These are phyloP conservation scores for Gremmenia infestans DNA, from an alignment of 2,329 filamentous ascomycete species.

Conservation along the genomic window DNA sequence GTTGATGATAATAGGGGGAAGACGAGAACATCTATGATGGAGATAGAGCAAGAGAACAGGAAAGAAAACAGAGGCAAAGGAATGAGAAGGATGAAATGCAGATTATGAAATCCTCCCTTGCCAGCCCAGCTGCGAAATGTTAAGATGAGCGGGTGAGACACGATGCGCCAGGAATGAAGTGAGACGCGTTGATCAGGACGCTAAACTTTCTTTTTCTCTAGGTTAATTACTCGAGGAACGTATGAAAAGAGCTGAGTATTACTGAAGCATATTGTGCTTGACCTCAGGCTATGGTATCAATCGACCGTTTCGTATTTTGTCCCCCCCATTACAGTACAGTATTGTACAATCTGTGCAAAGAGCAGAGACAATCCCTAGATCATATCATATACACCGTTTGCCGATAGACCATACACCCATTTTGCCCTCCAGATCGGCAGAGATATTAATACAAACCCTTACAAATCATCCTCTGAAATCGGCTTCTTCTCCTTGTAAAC, in stretches of 20 bases:
- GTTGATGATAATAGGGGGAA: not conserved
- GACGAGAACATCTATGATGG: not conserved
- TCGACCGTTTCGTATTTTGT: not conserved
- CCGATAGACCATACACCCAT: not conserved
- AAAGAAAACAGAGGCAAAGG: not conserved
- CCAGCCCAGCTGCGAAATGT: not conserved
- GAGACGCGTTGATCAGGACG: not conserved
- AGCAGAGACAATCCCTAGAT: not conserved
- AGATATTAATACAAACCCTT: not conserved
- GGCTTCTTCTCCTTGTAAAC: constrained; percentile 33
- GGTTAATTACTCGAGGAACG: too few species aligned
- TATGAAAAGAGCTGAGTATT: too few species aligned
- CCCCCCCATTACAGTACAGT: not conserved
- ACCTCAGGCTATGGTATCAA: too few species aligned
- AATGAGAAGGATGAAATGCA: not conserved
- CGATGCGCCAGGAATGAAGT: not conserved
- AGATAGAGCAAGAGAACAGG: not conserved
- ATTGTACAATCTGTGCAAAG: not conserved
- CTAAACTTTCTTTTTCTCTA: not conserved
- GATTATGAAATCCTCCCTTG: not conserved
- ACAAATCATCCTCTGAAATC: constrained; percentile 27
- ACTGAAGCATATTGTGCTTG: too few species aligned
- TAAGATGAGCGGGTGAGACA: not conserved
- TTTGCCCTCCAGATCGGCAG: not conserved
- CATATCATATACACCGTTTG: not conserved